These are phyloP conservation scores for Stemphylium beticola DNA, from an alignment of 2,329 filamentous ascomycete genomes.

Conservation along the genomic window DNA sequence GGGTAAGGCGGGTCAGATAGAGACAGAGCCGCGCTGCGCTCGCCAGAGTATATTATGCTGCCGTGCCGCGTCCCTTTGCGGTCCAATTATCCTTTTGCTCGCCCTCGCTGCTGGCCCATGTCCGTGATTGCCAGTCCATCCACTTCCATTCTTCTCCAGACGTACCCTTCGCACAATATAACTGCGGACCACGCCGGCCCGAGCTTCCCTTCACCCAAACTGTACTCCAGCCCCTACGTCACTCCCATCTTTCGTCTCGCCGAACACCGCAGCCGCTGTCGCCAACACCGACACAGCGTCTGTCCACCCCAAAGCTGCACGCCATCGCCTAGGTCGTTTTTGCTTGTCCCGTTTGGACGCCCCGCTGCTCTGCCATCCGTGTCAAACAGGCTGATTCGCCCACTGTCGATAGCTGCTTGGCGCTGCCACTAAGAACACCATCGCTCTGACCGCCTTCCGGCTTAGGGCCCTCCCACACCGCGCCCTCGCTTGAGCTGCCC, in stretches of 20 bases:
- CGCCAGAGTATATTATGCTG: conserved; percentile 23
- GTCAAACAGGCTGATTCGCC: conserved; percentile 33
- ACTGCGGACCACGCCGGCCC: conserved; percentile 22
- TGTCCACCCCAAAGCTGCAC: conserved; percentile 18
- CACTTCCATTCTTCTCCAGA: no score
- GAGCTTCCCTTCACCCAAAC: conserved; percentile 16
- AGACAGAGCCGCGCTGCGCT: conserved; percentile 15
- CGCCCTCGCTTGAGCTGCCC: conserved; percentile 28
- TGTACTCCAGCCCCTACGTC: conserved; percentile 22
- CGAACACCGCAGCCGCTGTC: conserved; percentile 22
- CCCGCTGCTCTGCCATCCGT: conserved; percentile 21
- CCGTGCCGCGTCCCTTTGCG: conserved; percentile 15
- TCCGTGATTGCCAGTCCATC: background rate
- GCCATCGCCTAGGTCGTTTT: conserved; percentile 14
- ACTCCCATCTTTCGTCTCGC: conserved; percentile 22
- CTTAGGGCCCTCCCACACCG: conserved; percentile 23
- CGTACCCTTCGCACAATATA: background rate
- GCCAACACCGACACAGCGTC: conserved; percentile 13
- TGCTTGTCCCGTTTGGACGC: conserved; percentile 30
- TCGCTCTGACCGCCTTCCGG: conserved; percentile 40
- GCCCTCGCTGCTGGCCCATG: background rate
- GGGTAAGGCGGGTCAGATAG: conserved; percentile 17
- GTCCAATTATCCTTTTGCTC: conserved; percentile 9
- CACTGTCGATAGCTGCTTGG: conserved; percentile 32
- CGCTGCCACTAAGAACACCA: conserved; percentile 25